Conservation (phyloP, 331 rosid genomes). For the Arachis monticola region DNA sequence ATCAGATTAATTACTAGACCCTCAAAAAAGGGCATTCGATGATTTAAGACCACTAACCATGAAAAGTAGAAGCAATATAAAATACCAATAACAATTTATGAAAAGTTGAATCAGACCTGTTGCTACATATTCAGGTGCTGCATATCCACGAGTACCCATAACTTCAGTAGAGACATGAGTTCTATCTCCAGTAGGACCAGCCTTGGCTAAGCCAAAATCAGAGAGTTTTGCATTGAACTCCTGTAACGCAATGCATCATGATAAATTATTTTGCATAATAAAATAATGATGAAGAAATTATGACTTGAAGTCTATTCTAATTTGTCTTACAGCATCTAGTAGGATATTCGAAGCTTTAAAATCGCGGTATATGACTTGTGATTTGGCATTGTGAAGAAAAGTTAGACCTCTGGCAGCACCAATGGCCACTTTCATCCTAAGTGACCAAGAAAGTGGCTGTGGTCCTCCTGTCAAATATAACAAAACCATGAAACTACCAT, state of each 20-base stretch:
- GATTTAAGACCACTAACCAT: neutral
- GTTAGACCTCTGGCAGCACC: conserved; percentile 90
- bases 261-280: conserved; percentile 25
- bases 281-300: conserved; percentile 6
- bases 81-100: conserved; percentile 7
- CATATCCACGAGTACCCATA: conserved; percentile 92
- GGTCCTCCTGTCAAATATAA: conserved; percentile 69
- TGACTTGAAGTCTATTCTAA: neutral
- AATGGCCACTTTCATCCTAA: conserved; percentile 87
- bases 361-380: conserved; percentile 91
- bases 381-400: conserved; percentile 81
- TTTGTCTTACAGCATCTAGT: conserved; percentile 70
- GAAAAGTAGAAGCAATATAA: conserved; percentile 4
- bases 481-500: conserved; percentile 9
- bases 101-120: conserved; percentile 61
- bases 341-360: conserved; percentile 88
- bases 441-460: conserved; percentile 86
- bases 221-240: conserved; percentile 88
- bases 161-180: conserved; percentile 94
- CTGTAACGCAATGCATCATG: conserved; percentile 47
- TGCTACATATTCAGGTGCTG: conserved; percentile 94
- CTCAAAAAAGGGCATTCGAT: conserved; percentile 18
- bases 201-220: conserved; percentile 91
- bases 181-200: conserved; percentile 89
- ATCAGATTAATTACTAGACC: neutral